phyloP scores from a whole-genome alignment of 495 filamentous ascomycete species.

The Lophiostoma macrostomum region DNA sequence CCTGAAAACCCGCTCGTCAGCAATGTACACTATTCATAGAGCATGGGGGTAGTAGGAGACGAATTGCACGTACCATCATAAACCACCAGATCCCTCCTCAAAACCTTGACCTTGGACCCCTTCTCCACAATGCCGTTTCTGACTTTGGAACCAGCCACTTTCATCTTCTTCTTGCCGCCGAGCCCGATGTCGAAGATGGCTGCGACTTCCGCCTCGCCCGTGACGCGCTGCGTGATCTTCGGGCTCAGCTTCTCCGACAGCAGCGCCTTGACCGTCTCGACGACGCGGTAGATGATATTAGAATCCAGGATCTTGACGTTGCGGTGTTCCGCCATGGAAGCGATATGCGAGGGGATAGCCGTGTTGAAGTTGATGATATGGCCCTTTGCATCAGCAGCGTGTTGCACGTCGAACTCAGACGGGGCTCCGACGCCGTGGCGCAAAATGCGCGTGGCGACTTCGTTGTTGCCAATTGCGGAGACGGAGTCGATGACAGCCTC shows the following conservation, averaged over 20 bases:
- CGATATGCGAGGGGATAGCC: slow-evolving; percentile 63
- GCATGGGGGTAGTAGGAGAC: not conserved
- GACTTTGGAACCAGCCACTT: slow-evolving; percentile 85
- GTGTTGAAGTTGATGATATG: slow-evolving; percentile 86
- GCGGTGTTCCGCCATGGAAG: slow-evolving; percentile 61
- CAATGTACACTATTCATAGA: not conserved
- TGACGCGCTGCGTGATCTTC: slow-evolving; percentile 60
- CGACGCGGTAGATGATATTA: slow-evolving; percentile 88
- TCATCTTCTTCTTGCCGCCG: slow-evolving; percentile 62
- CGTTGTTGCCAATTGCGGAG: slow-evolving; percentile 72
- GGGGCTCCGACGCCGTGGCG: slow-evolving; percentile 74
- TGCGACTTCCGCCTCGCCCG: slow-evolving; percentile 84
- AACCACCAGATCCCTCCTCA: slow-evolving; percentile 64
- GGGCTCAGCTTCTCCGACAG: slow-evolving; percentile 68
- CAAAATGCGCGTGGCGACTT: slow-evolving; percentile 74
- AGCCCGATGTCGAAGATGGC: slow-evolving; percentile 80
- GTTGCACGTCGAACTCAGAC: slow-evolving; percentile 84
- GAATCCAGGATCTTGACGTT: slow-evolving; percentile 78
- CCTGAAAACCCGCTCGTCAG: slow-evolving; percentile 48
- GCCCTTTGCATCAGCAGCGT: slow-evolving; percentile 68
- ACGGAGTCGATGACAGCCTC: slow-evolving; percentile 81
- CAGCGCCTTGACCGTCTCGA: slow-evolving; percentile 71
- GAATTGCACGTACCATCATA: slow-evolving; percentile 68
- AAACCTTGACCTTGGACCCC: slow-evolving; percentile 63
- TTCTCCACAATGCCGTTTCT: slow-evolving; percentile 70